Conservation (phyloP, 1,284 basidiomycete genomes). For the Malassezia cuniculi region DNA sequence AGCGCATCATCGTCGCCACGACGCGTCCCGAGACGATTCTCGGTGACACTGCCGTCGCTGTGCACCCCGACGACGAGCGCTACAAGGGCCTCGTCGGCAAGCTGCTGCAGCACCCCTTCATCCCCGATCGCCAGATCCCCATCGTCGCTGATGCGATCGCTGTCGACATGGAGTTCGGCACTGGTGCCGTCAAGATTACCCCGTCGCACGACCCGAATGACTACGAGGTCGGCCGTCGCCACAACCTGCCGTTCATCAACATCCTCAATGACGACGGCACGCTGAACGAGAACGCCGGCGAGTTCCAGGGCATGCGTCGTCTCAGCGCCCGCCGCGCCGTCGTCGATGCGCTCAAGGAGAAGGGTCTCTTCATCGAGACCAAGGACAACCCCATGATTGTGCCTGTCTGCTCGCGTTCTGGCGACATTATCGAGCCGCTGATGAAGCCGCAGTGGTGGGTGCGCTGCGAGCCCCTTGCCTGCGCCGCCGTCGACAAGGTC, state of each 20-base stretch:
- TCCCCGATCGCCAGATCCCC: constrained; percentile 64
- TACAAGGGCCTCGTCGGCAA: constrained; percentile 94
- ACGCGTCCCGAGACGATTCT: constrained; percentile 99
- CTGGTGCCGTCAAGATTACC: constrained; percentile 97
- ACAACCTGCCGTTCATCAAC: constrained; percentile 85
- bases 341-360: constrained; percentile 70
- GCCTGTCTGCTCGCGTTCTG: constrained; percentile 47
- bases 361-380: constrained; percentile 74
- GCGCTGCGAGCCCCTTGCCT: constrained; percentile 77
- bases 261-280: constrained; percentile 96
- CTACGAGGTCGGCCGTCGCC: constrained; percentile 82
- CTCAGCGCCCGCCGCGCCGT: constrained; percentile 83
- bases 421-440: constrained; percentile 87
- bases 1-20: constrained; percentile 84
- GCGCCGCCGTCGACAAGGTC: constrained; percentile 58
- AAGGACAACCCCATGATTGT: constrained; percentile 55
- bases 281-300: constrained; percentile 77
- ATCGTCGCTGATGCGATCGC: constrained; percentile 73
- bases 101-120: constrained; percentile 79
- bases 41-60: constrained; percentile 91
- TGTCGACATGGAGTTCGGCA: constrained; percentile 93
- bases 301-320: constrained; percentile 62
- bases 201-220: constrained; percentile 98
- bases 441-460: constrained; percentile 99
- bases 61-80: constrained; percentile 84